Evolutionary conservation across 2,329 filamentous ascomycete species (phyloP).

Genomic region (Diaporthe humulicola): DNA sequence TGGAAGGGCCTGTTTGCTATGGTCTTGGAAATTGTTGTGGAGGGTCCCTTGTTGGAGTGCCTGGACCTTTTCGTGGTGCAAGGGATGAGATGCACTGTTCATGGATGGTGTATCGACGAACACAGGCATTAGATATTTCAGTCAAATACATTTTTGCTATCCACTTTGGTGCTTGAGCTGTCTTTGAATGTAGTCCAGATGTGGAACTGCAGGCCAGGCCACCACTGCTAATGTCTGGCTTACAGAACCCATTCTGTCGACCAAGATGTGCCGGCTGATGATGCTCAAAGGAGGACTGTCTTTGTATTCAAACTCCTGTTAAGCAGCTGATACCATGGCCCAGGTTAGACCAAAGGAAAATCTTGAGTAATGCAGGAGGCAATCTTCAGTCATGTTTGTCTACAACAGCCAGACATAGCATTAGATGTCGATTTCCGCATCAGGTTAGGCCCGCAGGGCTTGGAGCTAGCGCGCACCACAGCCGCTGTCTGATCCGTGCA

Average conservation of each 20-base stretch:
- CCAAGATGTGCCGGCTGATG: no score
- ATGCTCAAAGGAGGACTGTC: background rate
- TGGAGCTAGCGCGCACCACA: background rate
- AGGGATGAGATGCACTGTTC: slow-evolving; percentile 7
- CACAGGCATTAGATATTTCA: background rate
- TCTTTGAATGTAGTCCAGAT: no score
- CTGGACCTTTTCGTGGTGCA: slow-evolving; percentile 29
- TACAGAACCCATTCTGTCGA: background rate
- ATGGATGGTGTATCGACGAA: background rate
- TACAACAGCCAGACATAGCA: background rate
- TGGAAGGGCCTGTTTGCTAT: background rate
- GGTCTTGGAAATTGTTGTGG: slow-evolving; percentile 18
- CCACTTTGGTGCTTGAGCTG: background rate
- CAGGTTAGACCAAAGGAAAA: background rate
- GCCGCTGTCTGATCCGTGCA: background rate
- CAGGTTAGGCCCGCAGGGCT: background rate
- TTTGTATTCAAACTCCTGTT: no score
- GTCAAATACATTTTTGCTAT: background rate
- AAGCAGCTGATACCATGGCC: background rate
- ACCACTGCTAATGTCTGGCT: background rate
- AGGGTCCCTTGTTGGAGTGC: slow-evolving; percentile 21
- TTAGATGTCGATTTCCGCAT: no score
- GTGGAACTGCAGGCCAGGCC: background rate
- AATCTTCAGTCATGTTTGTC: background rate
- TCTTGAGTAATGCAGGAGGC: background rate